Evolutionary conservation across 805 yeast species (phyloP).

Genomic region (Barnettozyma wickerhamii): DNA sequence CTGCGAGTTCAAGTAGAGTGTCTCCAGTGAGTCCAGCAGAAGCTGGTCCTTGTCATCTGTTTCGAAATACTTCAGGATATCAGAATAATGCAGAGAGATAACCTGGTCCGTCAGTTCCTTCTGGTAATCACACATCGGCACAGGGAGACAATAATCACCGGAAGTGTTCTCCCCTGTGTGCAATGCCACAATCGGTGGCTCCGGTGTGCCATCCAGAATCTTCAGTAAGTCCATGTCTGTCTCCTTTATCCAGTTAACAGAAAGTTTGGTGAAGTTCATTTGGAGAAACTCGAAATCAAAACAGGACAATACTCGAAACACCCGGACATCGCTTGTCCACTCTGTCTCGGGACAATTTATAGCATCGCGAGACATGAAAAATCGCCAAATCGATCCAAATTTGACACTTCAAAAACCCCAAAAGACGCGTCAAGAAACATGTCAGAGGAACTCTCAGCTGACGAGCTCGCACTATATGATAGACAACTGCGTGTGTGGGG

Average conservation of each 20-base stretch:
- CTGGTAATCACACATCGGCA: conserved; percentile 84
- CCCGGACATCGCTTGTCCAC: too few species aligned
- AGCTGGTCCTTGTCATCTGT: conserved; percentile 46
- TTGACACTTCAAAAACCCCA: neutral
- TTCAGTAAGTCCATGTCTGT: conserved; percentile 74
- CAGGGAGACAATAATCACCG: conserved; percentile 72
- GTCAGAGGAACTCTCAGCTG: conserved; percentile 35
- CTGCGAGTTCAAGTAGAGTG: conserved; percentile 71
- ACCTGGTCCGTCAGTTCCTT: conserved; percentile 88
- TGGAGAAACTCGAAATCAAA: neutral
- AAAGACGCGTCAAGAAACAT: neutral
- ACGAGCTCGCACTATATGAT: conserved; percentile 89
- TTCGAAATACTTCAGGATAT: conserved; percentile 82
- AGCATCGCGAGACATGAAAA: neutral
- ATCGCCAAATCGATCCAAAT: neutral
- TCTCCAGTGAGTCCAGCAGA: conserved; percentile 69
- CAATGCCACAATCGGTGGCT: conserved; percentile 59
- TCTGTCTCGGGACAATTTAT: too few species aligned
- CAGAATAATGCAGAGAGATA: conserved; percentile 86
- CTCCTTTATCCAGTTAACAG: neutral
- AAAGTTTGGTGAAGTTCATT: neutral
- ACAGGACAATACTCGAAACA: too few species aligned
- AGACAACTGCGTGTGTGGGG: conserved; percentile 97
- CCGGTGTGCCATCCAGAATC: conserved; percentile 80
- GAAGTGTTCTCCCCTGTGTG: conserved; percentile 26